These are phyloP conservation scores for Trypanosoma brucei DNA, from an alignment of 208 protist species.

Conservation along the genomic window DNA sequence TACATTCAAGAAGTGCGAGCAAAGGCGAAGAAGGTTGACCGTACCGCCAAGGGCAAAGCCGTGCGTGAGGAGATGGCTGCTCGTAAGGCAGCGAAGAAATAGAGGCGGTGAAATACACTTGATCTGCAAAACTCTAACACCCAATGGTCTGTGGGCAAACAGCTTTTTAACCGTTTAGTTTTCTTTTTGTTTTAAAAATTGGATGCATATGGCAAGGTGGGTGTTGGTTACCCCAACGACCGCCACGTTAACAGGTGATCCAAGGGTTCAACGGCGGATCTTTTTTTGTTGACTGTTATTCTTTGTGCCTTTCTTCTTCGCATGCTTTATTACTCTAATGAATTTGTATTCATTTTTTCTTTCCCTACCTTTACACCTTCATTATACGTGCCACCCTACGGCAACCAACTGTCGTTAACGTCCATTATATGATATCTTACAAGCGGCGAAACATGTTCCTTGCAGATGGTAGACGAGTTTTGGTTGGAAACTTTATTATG, in stretches of 20 bases:
- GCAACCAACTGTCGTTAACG: too few species aligned
- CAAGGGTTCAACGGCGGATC: too few species aligned
- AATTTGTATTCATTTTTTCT: too few species aligned
- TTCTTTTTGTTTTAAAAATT: constrained; percentile 5
- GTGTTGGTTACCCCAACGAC: too few species aligned
- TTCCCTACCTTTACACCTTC: too few species aligned
- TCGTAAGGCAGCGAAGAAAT: constrained; percentile 91
- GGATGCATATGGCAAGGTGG: too few species aligned
- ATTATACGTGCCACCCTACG: too few species aligned
- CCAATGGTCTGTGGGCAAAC: not conserved
- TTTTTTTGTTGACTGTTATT: too few species aligned
- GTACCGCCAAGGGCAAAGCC: constrained; percentile 86
- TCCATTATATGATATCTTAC: not conserved
- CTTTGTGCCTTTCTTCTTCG: too few species aligned
- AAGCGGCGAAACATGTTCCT: constrained; percentile 1
- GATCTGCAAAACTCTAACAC: too few species aligned
- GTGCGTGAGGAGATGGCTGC: constrained; percentile 84
- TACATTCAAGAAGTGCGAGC: constrained; percentile 87
- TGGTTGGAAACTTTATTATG: constrained; percentile 11
- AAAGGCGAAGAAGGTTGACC: constrained; percentile 65
- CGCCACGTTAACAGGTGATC: too few species aligned
- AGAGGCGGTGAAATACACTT: constrained; percentile 10
- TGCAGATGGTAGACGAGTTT: constrained; percentile 5
- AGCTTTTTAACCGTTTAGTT: constrained; percentile 20
- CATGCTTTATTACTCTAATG: too few species aligned